A percentile compares a stretch with the other conserved stretches of the same genome.
These are phyloP conservation scores for Fusarium sp. DNA, from an alignment of 2,329 filamentous ascomycete species.

Conservation along the genomic window DNA sequence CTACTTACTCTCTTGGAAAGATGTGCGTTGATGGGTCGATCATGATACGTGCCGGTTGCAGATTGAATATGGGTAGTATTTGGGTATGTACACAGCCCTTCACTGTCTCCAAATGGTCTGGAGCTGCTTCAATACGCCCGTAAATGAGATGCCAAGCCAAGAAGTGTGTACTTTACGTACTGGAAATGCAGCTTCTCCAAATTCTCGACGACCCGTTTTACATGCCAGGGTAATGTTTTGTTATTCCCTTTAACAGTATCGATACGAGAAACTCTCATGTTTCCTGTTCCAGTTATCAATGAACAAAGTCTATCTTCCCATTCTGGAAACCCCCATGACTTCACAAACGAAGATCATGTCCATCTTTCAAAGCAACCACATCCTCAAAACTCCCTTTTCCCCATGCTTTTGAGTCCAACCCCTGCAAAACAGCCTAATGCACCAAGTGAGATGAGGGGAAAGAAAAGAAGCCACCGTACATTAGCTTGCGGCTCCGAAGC, in stretches of 20 bases:
- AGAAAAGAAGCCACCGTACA: conserved; percentile 5
- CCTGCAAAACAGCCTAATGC: conserved; percentile 9
- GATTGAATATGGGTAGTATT: conserved; percentile 3
- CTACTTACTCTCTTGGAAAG: not conserved
- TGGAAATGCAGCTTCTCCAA: conserved; percentile 16
- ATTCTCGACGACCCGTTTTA: conserved; percentile 1
- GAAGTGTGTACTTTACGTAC: not conserved
- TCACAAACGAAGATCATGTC: not conserved
- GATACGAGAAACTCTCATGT: not conserved
- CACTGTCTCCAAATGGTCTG: not conserved
- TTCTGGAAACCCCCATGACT: not conserved
- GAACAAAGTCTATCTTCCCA: not conserved
- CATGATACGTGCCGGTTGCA: conserved; percentile 13
- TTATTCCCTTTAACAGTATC: not conserved
- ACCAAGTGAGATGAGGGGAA: conserved; percentile 35
- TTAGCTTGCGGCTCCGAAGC: conserved; percentile 41
- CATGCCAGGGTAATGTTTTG: not conserved
- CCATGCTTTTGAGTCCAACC: not conserved
- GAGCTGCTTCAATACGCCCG: not conserved
- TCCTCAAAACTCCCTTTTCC: conserved; percentile 22
- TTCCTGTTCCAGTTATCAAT: not conserved
- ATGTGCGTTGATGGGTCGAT: conserved; percentile 22
- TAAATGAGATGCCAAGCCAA: not conserved
- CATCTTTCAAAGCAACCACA: not conserved
- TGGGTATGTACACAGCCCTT: not conserved